Evolutionary conservation across 345 rosid species (phyloP), one percentile per base, ranked within the genome.

Genomic region (Carallia brachiata): DNA sequence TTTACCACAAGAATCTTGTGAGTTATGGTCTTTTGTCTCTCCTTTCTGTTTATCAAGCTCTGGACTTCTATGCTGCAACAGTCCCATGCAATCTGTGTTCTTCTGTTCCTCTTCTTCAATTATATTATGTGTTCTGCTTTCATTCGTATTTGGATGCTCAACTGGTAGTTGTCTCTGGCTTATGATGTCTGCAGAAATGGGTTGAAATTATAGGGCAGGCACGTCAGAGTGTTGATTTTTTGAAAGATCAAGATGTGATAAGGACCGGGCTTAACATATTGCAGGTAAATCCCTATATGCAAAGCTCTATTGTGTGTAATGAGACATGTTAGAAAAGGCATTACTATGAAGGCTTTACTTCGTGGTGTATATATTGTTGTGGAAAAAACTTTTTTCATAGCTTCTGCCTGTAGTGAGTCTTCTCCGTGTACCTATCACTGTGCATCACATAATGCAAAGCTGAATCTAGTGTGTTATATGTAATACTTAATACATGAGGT

Each of bases 191-290:
- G 84, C 84, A 96, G 99, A 92, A 86, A 90, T 96, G 99, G 99
- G 89, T 77, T 73, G 97, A 96, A 75, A 96, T 92, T 67, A 89
- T 96, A 52, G 91, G 89, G 53, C 91, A 90, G 84, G 97, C 99
- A 59, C 93, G 97, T n/a, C 98, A 88, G 67, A 96, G 96, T 77
- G 96, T 87, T 73, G 99, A 96, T 70, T 84, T 82, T 73, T 86
- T 96, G 61, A 96, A 96, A 80, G 99, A 92, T 75, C 97, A 80
- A 70, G 90, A 77, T 61, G 98, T 96, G 74, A 90, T 96, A 62
- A 83, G 93, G 76, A 82, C 94, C 48, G 98, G 92, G 69, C 93
- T 96, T 60, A 96, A 96, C 73, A 92, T 92, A 71, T 75, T 92
- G 71, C 98, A 96, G 99, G 98, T 88, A 66, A 61, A 7, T 63